Evolutionary conservation across 495 filamentous ascomycete species (phyloP).

Genomic region (Penicillium alfredii): DNA sequence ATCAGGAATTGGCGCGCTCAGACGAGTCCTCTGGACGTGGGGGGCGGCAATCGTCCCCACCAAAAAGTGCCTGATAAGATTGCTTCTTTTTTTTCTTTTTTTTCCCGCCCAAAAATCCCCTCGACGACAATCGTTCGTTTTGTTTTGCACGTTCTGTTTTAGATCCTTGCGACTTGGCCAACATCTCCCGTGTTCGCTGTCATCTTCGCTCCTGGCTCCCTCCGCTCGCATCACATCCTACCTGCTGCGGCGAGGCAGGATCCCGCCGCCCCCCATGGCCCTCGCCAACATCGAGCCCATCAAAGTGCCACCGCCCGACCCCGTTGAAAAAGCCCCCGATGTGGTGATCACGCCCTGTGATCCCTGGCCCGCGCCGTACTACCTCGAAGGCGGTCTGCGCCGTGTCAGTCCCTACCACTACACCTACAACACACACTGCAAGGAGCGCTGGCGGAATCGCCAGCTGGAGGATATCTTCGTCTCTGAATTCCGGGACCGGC

Average conservation of each 20-base stretch:
- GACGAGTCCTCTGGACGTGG: no score
- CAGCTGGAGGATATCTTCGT: slow-evolving; percentile 72
- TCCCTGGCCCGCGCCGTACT: slow-evolving; percentile 65
- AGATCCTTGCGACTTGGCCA: background rate
- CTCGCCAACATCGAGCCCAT: slow-evolving; percentile 43
- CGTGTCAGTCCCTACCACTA: slow-evolving; percentile 84
- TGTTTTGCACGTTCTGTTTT: no score
- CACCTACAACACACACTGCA: slow-evolving; percentile 92
- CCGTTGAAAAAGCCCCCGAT: slow-evolving; percentile 41
- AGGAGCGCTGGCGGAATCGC: slow-evolving; percentile 78
- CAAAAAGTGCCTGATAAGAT: slow-evolving; percentile 13
- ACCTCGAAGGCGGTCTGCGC: slow-evolving; percentile 70
- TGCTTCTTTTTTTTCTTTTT: slow-evolving; percentile 11
- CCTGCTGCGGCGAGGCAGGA: slow-evolving; percentile 49
- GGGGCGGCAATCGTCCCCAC: no score
- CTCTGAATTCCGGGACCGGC: slow-evolving; percentile 72
- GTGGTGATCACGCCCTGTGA: slow-evolving; percentile 58
- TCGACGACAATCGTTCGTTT: no score
- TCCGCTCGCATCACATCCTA: slow-evolving; percentile 54
- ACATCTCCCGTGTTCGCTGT: background rate
- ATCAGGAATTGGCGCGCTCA: no score
- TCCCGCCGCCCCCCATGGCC: slow-evolving; percentile 48
- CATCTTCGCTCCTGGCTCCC: slow-evolving; percentile 45
- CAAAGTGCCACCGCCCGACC: slow-evolving; percentile 27
- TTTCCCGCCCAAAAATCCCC: slow-evolving; percentile 10